Conservation (phyloP, 352 stramenopile species). For the Ophiocytium majus region DNA sequence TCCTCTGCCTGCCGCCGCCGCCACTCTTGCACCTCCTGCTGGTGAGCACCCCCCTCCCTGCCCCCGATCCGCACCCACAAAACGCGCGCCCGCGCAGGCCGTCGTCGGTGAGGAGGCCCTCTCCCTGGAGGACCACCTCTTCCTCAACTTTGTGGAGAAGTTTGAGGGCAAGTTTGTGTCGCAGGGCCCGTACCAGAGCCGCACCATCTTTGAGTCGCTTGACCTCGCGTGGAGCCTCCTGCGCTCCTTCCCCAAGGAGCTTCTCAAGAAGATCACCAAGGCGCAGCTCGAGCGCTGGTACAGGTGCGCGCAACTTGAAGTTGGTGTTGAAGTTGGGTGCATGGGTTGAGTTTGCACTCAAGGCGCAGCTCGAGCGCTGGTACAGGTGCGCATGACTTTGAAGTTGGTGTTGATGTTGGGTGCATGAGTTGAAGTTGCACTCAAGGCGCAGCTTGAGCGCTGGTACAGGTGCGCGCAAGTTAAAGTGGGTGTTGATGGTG, state of each 20-base stretch:
- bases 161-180: constrained; percentile 98
- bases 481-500: too few relatives aligned
- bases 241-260: constrained; percentile 95
- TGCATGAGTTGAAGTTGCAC: too few relatives aligned
- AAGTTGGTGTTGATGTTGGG: background rate
- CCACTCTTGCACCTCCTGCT: too few relatives aligned
- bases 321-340: background rate
- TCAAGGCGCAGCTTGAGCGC: constrained; percentile 64
- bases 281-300: constrained; percentile 97
- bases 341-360: too few relatives aligned
- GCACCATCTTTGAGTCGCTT: constrained; percentile 97
- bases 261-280: constrained; percentile 99
- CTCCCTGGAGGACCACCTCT: constrained; percentile 97
- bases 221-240: constrained; percentile 98
- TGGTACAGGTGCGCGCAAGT: constrained; percentile 84
- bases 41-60: too few relatives aligned
- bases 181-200: constrained; percentile 92
- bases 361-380: constrained; percentile 95
- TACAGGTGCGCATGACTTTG: constrained; percentile 70
- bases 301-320: constrained; percentile 14
- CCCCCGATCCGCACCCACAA: too few relatives aligned
- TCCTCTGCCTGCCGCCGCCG: too few relatives aligned
- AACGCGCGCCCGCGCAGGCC: constrained; percentile 65
- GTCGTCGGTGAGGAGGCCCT: constrained; percentile 98
- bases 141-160: constrained; percentile 98